Conservation (phyloP, 108 stramenopile species). For the Fragilaria crotonensis region DNA sequence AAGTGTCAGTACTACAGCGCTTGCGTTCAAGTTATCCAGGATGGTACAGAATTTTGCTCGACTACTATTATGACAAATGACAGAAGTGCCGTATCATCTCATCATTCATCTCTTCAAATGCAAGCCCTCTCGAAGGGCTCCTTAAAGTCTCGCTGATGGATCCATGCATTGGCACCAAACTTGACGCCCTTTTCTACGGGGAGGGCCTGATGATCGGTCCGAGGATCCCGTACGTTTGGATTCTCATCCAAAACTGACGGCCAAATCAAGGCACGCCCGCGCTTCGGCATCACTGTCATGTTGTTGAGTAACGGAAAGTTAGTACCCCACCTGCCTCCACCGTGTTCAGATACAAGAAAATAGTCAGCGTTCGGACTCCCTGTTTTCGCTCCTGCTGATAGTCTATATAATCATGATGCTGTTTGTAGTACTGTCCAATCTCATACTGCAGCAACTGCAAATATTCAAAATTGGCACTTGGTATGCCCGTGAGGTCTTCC, state of each 20-base stretch:
- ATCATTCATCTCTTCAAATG: no score
- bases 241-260: slow-evolving; percentile 60
- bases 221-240: slow-evolving; percentile 44
- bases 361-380: slow-evolving; percentile 65
- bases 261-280: slow-evolving; percentile 73
- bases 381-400: slow-evolving; percentile 7
- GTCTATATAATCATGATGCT: slow-evolving; percentile 34
- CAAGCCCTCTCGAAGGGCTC: no score
- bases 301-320: slow-evolving; percentile 49
- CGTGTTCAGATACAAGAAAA: slow-evolving; percentile 77
- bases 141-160: slow-evolving; percentile 69
- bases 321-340: slow-evolving; percentile 88
- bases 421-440: slow-evolving; percentile 35
- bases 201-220: slow-evolving; percentile 77
- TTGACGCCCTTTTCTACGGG: slow-evolving; percentile 74
- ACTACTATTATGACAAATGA: no score
- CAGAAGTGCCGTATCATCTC: no score
- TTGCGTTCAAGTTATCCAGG: no score
- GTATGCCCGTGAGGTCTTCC: slow-evolving; percentile 24
- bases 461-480: slow-evolving; percentile 30
- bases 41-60: no score
- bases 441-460: slow-evolving; percentile 48
- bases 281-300: slow-evolving; percentile 65
- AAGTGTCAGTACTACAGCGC: no score
- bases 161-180: slow-evolving; percentile 83